Base-by-base conservation (phyloP, 2,329 filamentous ascomycete genomes). In the Epichloe hybrida region DNA sequence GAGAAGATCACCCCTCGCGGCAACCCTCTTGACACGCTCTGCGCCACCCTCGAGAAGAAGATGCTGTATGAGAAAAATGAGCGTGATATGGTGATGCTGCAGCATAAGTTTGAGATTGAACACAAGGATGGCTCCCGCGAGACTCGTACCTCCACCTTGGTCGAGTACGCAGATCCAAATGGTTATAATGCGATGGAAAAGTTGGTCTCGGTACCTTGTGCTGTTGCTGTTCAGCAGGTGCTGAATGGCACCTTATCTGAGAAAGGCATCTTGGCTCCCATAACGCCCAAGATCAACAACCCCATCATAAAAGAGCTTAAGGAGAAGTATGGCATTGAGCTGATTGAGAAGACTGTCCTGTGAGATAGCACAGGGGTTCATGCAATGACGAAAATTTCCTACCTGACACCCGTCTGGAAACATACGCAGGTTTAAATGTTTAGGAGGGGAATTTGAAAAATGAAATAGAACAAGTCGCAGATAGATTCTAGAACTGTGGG, bases 1-100 rank as follows among this genome's bases (percentile, higher is more conserved):
- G 50, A 52, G 23, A 49, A 79, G 65, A 88, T 84, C 63, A 84
- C 71, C 5, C 83, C 87, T 31, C 74, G 80, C 51, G 84, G 81
- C 50, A 95, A 87, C 72, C 85, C 88, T 4, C 78, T 95, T 23
- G 90, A 95, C 68, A 91, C 86, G n/a, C 80, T 95, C 39, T 95
- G 89, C 72, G 88, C 87, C 35, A 86, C 82, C 3, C 79, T 95
- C 34, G 88, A 95, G 75, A 72, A 86, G 75, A 95, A 94, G 81
- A 94, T 95, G 87, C 79, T 86, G 69, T 95, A 84, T 68, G 84
- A 79, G 62, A 74, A 84, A 60, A 84, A 78, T 54, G 88, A 95
- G 79, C 83, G 89, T 53, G 89, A 95, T 68, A 73, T 94, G 57
- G 86, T 93, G 56, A 80, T 86, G 45, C 76, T 88, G 35, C 85